Evolutionary conservation across 371 early-diverging fungal species (phyloP).

Genomic region (Mucor saturninus): DNA sequence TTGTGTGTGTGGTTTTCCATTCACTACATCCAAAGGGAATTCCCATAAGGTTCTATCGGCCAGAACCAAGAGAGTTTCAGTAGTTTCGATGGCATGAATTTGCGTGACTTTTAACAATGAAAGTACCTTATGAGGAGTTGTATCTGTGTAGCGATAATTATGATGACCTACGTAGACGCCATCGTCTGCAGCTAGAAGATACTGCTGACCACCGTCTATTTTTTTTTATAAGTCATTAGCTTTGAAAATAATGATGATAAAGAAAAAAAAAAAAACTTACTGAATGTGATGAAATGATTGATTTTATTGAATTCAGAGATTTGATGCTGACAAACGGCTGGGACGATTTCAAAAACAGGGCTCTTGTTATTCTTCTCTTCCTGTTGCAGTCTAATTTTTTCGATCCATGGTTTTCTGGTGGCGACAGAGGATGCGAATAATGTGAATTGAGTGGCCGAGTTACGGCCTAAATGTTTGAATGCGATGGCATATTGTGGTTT

Average conservation of each 20-base stretch:
- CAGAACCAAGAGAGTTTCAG: conserved; percentile 42
- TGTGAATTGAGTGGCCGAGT: conserved; percentile 60
- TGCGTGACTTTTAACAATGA: conserved; percentile 38
- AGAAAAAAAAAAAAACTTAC: conserved; percentile 30
- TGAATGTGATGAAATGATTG: conserved; percentile 46
- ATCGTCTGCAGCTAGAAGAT: conserved; percentile 44
- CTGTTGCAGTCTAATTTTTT: conserved; percentile 77
- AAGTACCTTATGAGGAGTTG: conserved; percentile 38
- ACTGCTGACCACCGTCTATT: conserved; percentile 47
- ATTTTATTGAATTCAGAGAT: conserved; percentile 31
- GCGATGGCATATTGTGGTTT: conserved; percentile 61
- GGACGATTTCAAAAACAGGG: conserved; percentile 65
- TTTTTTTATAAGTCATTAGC: not conserved
- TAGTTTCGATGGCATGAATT: conserved; percentile 43
- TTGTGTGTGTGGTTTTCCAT: conserved; percentile 40
- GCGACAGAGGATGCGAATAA: conserved; percentile 77
- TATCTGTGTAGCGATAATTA: conserved; percentile 12
- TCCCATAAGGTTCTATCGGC: conserved; percentile 47
- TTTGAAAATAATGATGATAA: not conserved
- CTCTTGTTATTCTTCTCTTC: conserved; percentile 55
- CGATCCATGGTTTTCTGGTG: conserved; percentile 82
- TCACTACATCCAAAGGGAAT: conserved; percentile 41
- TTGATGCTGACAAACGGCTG: conserved; percentile 29
- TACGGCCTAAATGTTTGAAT: conserved; percentile 74
- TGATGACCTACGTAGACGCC: conserved; percentile 53